phyloP scores from a whole-genome alignment of 305 asterid species.

The Petunia hybrid region DNA sequence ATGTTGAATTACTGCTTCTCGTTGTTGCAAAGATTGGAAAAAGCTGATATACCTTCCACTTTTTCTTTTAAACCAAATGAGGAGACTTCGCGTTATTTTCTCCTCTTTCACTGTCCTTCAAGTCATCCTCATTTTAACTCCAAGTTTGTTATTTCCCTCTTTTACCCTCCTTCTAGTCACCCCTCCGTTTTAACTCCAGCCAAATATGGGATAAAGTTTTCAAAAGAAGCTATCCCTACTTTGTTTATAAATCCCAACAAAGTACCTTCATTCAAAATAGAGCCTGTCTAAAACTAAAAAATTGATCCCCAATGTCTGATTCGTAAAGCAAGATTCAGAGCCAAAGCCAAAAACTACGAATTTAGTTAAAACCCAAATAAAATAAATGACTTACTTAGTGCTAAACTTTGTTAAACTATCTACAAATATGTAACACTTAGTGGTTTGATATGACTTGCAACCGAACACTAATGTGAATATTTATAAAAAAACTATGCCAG shows the following conservation, averaged over 20 bases:
- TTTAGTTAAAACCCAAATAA: constrained; percentile 13
- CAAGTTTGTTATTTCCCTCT: not conserved
- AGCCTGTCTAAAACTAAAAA: not conserved
- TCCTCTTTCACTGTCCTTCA: not conserved
- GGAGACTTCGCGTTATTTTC: no score
- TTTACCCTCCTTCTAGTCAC: not conserved
- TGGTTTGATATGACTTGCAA: constrained; percentile 10
- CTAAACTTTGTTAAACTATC: constrained; percentile 10
- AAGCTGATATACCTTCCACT: not conserved
- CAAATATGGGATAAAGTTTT: constrained; percentile 6
- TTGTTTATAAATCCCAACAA: not conserved
- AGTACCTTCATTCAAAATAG: not conserved
- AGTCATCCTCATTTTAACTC: not conserved
- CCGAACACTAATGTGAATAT: not conserved
- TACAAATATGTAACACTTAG: not conserved
- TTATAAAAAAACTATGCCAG: not conserved
- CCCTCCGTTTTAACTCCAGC: not conserved
- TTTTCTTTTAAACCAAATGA: not conserved
- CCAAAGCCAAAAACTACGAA: not conserved
- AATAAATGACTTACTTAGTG: not conserved
- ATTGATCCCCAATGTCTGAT: constrained; percentile 1
- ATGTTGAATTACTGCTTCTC: not conserved
- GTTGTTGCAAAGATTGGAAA: no score
- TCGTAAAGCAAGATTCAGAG: not conserved
- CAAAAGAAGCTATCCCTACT: not conserved